Percentiles rank a stretch among this genome's conserved stretches.
These are phyloP conservation scores for Globisporangium viniferum DNA, from an alignment of 352 stramenopile genomes.

Conservation along the genomic window DNA sequence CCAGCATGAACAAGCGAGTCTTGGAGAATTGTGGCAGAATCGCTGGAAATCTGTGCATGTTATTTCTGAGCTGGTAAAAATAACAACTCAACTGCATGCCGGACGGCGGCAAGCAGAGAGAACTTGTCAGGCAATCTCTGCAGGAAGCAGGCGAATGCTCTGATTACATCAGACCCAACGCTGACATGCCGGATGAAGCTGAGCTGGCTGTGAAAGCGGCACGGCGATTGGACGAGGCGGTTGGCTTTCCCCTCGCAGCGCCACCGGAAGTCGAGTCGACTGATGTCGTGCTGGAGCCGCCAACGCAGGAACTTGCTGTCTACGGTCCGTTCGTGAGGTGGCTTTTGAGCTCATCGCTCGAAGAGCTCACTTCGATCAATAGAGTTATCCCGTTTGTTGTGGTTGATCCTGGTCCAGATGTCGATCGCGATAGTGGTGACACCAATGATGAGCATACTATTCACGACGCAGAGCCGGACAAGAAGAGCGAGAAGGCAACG, in stretches of 20 bases:
- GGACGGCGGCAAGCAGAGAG: background rate
- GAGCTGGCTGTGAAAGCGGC: background rate
- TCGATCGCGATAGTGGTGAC: background rate
- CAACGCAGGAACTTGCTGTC: slow-evolving; percentile 30
- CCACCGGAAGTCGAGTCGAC: slow-evolving; percentile 13
- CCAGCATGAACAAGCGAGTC: background rate
- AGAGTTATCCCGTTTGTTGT: slow-evolving; percentile 22
- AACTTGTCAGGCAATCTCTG: slow-evolving; percentile 5
- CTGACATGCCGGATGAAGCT: slow-evolving; percentile 8
- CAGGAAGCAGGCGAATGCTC: slow-evolving; percentile 2
- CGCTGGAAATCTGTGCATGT: background rate
- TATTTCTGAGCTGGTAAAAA: slow-evolving; percentile 13
- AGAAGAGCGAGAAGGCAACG: slow-evolving; percentile 7
- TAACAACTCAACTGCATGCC: background rate
- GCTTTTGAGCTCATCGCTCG: slow-evolving; percentile 41
- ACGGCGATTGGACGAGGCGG: background rate
- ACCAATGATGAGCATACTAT: background rate
- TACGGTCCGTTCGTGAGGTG: slow-evolving; percentile 64
- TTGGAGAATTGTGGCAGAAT: background rate
- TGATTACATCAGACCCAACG: slow-evolving; percentile 5
- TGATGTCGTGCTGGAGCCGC: slow-evolving; percentile 24
- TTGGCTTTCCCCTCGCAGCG: no score
- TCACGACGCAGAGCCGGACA: background rate
- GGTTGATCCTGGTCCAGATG: background rate
- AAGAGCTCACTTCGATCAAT: slow-evolving; percentile 41